phyloP scores from a whole-genome alignment of 176 grass and related monocot species.

The Zoysia pacifica region DNA sequence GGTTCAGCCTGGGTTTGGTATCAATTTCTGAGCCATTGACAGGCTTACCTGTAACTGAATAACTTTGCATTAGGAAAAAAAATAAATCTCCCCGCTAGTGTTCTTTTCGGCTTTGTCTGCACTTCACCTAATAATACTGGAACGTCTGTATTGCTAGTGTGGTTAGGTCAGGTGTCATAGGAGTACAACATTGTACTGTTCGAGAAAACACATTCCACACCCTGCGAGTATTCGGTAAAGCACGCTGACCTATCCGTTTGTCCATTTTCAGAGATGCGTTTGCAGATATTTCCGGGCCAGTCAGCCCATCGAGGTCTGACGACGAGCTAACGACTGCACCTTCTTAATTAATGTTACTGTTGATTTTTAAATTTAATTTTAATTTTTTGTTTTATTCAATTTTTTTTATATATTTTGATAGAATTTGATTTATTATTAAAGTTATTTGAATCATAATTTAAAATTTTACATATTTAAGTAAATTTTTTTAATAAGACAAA shows the following conservation, averaged over 20 bases:
- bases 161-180: slow-evolving; percentile 45
- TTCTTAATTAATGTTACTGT: no score
- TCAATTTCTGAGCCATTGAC: no score
- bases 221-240: neutral
- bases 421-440: no score
- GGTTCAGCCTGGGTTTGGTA: no score
- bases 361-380: no score
- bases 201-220: slow-evolving; percentile 5
- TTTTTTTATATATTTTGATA: no score
- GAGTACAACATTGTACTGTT: slow-evolving; percentile 36
- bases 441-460: no score
- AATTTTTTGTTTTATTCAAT: no score
- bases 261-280: slow-evolving; percentile 1
- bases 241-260: slow-evolving; percentile 9
- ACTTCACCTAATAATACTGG: neutral
- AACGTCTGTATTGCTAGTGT: slow-evolving; percentile 2
- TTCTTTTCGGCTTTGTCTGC: slow-evolving; percentile 26
- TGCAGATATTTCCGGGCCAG: slow-evolving; percentile 9
- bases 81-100: neutral
- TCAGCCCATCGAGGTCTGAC: slow-evolving; percentile 15
- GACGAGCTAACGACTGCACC: neutral
- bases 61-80: neutral
- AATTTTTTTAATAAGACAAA: no score
- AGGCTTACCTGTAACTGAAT: neutral
- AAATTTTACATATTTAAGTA: no score